These are phyloP conservation scores for Drosera capensis DNA, from an alignment of 148 eudicot genomes.

Conservation along the genomic window DNA sequence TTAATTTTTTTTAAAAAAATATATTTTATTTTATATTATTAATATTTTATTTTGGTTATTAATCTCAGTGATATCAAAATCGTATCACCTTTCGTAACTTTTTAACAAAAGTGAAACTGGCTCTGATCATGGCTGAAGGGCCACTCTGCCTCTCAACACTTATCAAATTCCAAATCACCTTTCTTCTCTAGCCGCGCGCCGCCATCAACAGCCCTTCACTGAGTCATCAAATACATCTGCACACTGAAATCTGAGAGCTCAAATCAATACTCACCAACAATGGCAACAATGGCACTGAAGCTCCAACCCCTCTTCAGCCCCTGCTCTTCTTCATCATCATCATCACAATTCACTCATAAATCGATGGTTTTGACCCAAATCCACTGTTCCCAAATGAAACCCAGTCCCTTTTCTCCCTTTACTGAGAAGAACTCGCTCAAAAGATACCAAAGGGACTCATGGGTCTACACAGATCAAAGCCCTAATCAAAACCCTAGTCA, in stretches of 20 bases:
- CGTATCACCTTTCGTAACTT: too few species aligned
- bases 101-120: conserved; percentile 4
- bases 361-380: conserved; percentile 7
- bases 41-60: too few species aligned
- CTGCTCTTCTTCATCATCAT: conserved; percentile 8
- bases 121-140: conserved; percentile 20
- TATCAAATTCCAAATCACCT: conserved; percentile 12
- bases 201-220: background rate
- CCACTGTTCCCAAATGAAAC: conserved; percentile 7
- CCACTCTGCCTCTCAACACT: conserved; percentile 21
- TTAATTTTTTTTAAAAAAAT: too few species aligned
- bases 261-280: too few species aligned
- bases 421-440: conserved; percentile 61
- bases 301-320: conserved; percentile 5
- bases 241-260: background rate
- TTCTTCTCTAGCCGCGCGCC: background rate
- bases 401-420: conserved; percentile 46
- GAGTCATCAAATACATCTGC: background rate
- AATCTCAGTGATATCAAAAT: too few species aligned
- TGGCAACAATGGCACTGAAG: background rate
- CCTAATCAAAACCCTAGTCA: conserved; percentile 4
- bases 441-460: conserved; percentile 50
- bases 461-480: conserved; percentile 28
- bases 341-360: conserved; percentile 10
- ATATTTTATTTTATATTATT: too few species aligned